Base-by-base conservation (phyloP, 352 stramenopile species). In the Thraustochytrium striatum region DNA sequence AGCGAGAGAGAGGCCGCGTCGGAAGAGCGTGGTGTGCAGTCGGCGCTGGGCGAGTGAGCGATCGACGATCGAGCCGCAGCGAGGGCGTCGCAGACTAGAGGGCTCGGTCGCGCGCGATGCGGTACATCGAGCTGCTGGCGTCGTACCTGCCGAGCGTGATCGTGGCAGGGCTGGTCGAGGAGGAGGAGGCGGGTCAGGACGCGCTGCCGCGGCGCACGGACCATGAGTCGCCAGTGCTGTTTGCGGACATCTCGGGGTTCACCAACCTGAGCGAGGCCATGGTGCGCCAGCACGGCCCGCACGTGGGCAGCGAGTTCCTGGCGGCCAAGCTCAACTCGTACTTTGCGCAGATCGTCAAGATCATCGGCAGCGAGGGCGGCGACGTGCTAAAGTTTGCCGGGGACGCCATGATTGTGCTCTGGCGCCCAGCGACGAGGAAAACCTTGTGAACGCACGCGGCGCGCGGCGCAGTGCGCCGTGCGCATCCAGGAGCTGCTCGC, bases 331-430 rank as follows among this genome's bases (percentile, higher is more conserved):
- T 97, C 16, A 97, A 97, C 81, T 95, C 90, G 83, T 96, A 81
- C 69, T 82, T 82, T 59, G 28, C n/a, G 28, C 69, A 79, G 52
- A 21, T 79, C 72, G 82, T 88, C 33, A 79, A 82, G n/a, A 83
- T 87, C 61, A 88, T 89, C 61, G 79, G 81, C 38, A 79, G 47
- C 3, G 82, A 86, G 30, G 85, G 85, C 28, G 85, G 85, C 19
- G 84, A 87, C 44, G 83, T 87, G 13, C 95, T 97, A 83, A 97
- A 97, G 86, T 97, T 97, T 80, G 93, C 93, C 8, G 93, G 93
- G n/a, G 93, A 97, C 61, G 93, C 93, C 21, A 93, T 97, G 88
- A 92, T 97, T 72, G 93, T 97, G 59, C 93, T 97, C 61, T 97
- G 92, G 92, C 89, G 88, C 5, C 44, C 19, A 32, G 65, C 21